Conservation (phyloP, 768 basidiomycete species). For the Phanerochaete sordida region DNA sequence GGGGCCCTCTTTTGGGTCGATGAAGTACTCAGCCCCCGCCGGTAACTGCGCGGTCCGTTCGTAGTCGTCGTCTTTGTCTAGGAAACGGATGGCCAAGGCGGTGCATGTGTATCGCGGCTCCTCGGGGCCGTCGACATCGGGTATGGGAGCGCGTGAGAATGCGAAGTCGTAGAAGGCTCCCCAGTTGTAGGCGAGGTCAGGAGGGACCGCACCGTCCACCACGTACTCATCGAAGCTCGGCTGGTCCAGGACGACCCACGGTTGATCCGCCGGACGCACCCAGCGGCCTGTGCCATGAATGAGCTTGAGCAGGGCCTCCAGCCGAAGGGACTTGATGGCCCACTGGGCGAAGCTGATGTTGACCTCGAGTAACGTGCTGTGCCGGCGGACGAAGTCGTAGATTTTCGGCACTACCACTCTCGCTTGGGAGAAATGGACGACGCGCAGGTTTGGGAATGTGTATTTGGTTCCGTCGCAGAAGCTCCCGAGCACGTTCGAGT, state of each 20-base stretch:
- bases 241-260: background rate
- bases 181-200: background rate
- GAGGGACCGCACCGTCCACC: too few relatives aligned
- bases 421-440: background rate
- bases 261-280: background rate
- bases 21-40: background rate
- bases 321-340: background rate
- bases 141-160: background rate
- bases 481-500: background rate
- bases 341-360: background rate
- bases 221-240: background rate
- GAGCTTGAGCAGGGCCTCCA: background rate
- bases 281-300: background rate
- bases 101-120: slow-evolving; percentile 6
- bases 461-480: background rate
- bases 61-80: background rate
- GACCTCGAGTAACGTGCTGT: background rate
- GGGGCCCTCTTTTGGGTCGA: background rate
- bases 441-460: background rate
- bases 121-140: background rate
- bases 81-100: background rate
- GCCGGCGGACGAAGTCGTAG: background rate
- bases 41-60: background rate
- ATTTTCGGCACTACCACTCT: background rate
- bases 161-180: background rate